Conservation (phyloP, 805 yeast genomes). For the Candida maris region DNA sequence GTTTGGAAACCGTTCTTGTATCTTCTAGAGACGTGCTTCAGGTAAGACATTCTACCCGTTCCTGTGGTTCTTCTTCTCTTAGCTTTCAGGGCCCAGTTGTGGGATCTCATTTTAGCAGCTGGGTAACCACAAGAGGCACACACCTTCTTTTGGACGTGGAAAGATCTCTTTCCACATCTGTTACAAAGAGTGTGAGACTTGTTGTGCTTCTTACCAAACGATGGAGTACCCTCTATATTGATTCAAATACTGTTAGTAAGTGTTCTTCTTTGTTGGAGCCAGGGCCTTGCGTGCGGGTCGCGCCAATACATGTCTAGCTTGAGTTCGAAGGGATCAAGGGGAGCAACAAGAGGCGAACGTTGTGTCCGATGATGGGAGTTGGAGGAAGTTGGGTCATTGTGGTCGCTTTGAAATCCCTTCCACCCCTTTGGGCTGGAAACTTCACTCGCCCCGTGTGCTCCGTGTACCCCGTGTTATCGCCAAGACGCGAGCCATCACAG, state of each 20-base stretch:
- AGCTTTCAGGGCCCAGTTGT: slow-evolving; percentile 99
- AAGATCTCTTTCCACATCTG: slow-evolving; percentile 98
- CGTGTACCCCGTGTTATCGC: too few species aligned
- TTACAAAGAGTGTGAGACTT: slow-evolving; percentile 99
- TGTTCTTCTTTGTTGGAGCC: slow-evolving; percentile 1
- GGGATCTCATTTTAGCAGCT: slow-evolving; percentile 97
- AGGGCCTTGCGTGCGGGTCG: background rate
- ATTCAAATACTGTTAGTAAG: slow-evolving; percentile 11
- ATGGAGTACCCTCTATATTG: slow-evolving; percentile 94
- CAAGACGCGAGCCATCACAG: background rate
- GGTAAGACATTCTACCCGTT: slow-evolving; percentile 98
- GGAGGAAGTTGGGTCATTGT: background rate
- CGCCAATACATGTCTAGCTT: background rate
- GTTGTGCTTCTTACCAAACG: slow-evolving; percentile 99
- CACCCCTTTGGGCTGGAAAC: background rate
- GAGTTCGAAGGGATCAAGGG: background rate
- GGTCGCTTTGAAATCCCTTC: background rate
- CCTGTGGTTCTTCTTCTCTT: slow-evolving; percentile 99
- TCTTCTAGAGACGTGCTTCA: slow-evolving; percentile 95
- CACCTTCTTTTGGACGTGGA: slow-evolving; percentile 99
- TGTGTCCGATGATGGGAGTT: background rate
- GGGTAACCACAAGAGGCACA: slow-evolving; percentile 99
- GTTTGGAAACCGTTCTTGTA: slow-evolving; percentile 99
- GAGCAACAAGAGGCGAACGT: background rate
- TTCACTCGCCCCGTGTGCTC: too few species aligned